These are phyloP conservation scores for Talaromyces thailandensis DNA, from an alignment of 495 filamentous ascomycete species.

Conservation along the genomic window DNA sequence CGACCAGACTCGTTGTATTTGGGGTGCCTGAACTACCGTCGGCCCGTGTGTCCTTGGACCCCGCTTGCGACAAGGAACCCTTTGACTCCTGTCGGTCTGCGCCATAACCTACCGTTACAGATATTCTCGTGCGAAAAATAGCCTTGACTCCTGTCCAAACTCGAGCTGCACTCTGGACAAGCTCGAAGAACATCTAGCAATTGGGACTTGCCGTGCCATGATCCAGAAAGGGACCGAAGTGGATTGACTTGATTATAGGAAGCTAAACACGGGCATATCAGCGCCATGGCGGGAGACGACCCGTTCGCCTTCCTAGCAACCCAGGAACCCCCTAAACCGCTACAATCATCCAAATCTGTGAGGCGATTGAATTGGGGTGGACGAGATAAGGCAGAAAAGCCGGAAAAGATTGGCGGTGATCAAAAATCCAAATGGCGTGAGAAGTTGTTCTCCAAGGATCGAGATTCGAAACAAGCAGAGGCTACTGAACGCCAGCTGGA, in stretches of 20 bases:
- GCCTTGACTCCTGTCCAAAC: neutral
- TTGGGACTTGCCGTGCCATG: neutral
- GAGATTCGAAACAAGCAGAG: conserved; percentile 15
- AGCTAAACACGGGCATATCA: conserved; percentile 2
- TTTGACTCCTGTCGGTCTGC: neutral
- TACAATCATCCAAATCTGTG: conserved; percentile 4
- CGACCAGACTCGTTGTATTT: neutral
- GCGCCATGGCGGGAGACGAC: conserved; percentile 32
- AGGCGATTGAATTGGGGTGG: conserved; percentile 5
- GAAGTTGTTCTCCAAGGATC: conserved; percentile 41
- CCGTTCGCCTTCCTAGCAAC: conserved; percentile 28
- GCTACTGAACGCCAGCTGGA: conserved; percentile 35
- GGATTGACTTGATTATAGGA: neutral
- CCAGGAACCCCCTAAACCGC: conserved; percentile 4
- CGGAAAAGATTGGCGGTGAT: neutral
- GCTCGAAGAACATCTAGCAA: neutral
- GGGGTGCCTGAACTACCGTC: neutral
- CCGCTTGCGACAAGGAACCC: neutral
- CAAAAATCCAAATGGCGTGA: conserved; percentile 36
- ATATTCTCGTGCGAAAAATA: neutral
- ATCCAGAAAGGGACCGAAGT: neutral
- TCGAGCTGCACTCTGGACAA: neutral
- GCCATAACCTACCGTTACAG: neutral
- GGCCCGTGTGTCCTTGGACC: neutral
- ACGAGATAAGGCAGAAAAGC: neutral